phyloP scores from a whole-genome alignment of 306 rosid genomes.

The Cucumis sativus region DNA sequence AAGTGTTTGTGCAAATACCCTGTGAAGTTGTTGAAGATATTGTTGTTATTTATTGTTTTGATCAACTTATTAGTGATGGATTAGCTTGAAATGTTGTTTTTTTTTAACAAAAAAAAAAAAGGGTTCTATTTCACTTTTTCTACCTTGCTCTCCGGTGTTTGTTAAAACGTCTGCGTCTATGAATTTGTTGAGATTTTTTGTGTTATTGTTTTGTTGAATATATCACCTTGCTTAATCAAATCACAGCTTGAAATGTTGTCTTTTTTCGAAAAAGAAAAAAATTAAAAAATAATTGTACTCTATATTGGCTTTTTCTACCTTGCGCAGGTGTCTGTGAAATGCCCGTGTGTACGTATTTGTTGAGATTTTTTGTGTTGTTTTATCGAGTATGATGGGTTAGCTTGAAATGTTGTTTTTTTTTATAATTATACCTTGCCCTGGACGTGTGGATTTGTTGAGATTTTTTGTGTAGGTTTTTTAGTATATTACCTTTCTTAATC shows the following conservation, averaged over 20 bases:
- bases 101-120: too few species aligned
- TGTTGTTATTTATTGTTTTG: neutral
- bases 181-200: neutral
- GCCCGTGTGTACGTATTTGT: too few species aligned
- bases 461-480: neutral
- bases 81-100: neutral
- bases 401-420: neutral
- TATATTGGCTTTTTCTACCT: neutral
- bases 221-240: neutral
- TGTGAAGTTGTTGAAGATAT: neutral
- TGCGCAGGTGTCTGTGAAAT: neutral
- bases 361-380: too few species aligned
- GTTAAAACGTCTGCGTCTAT: neutral
- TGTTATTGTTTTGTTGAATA: neutral
- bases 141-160: neutral
- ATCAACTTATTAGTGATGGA: neutral
- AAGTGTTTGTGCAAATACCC: neutral
- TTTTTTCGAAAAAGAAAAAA: too few species aligned
- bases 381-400: neutral
- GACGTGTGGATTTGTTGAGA: neutral
- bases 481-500: neutral
- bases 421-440: neutral
- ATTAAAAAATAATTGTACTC: neutral
- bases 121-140: neutral
- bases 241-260: neutral